These are phyloP conservation scores for Aaosphaeria arxii DNA, from an alignment of 2,329 filamentous ascomycete species.

Conservation along the genomic window DNA sequence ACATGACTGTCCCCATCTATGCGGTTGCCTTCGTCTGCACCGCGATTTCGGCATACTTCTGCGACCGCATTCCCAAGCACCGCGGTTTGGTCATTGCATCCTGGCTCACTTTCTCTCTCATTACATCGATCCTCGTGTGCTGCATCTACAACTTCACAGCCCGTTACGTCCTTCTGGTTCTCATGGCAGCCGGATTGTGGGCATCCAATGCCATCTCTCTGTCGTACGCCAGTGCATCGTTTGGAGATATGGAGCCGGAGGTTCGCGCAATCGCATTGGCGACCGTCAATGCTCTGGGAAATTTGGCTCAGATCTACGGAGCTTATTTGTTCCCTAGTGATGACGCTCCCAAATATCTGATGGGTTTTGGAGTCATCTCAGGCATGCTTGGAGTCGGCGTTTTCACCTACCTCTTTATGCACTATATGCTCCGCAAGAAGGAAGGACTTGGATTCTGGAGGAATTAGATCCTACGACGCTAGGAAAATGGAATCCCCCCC, in stretches of 20 bases:
- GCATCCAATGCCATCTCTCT: conserved; percentile 51
- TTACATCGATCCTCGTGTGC: conserved; percentile 40
- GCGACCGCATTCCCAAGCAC: conserved; percentile 45
- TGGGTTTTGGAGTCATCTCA: conserved; percentile 32
- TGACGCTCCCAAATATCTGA: conserved; percentile 46
- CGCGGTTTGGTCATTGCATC: conserved; percentile 49
- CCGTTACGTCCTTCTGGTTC: conserved; percentile 53
- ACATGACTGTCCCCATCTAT: conserved; percentile 55
- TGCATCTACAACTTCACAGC: conserved; percentile 51
- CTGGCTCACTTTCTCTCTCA: conserved; percentile 45
- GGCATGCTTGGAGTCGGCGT: conserved; percentile 32
- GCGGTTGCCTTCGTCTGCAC: conserved; percentile 52
- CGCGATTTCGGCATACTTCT: conserved; percentile 45
- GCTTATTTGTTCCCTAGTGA: conserved; percentile 50
- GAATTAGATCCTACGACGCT: no score
- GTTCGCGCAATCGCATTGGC: conserved; percentile 53
- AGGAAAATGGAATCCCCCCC: no score
- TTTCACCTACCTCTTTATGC: conserved; percentile 25
- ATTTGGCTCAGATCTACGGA: conserved; percentile 56
- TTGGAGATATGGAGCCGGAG: conserved; percentile 49
- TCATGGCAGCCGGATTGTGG: conserved; percentile 57
- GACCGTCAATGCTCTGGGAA: conserved; percentile 54
- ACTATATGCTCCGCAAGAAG: conserved; percentile 22
- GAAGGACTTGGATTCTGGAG: conserved; percentile 9
- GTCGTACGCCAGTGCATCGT: conserved; percentile 52